Percentiles rank a stretch among this genome's conserved stretches.
These are phyloP conservation scores for Tieghemiomyces parasiticus DNA, from an alignment of 192 early-diverging fungal species.

Conservation along the genomic window DNA sequence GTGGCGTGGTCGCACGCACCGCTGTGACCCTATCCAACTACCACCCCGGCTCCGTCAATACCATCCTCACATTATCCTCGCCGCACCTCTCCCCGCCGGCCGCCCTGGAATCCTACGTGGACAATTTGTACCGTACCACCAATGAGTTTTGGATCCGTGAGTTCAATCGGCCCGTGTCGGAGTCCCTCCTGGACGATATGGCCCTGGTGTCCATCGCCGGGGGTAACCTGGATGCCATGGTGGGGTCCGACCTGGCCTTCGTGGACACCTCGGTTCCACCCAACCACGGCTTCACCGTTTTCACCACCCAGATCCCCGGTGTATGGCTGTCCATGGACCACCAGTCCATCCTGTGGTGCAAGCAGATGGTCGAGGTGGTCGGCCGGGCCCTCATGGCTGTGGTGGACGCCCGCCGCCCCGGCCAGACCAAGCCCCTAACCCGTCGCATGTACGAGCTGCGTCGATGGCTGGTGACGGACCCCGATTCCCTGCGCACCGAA, in stretches of 20 bases:
- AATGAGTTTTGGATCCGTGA: conserved; percentile 51
- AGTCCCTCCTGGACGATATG: conserved; percentile 34
- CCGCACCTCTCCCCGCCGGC: conserved; percentile 75
- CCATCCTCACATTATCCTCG: conserved; percentile 77
- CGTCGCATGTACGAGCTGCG: conserved; percentile 51
- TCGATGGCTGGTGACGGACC: conserved; percentile 32
- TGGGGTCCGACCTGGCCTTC: conserved; percentile 63
- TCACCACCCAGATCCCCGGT: conserved; percentile 57
- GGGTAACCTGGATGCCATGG: conserved; percentile 71
- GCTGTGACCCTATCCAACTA: conserved; percentile 58
- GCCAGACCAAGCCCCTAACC: conserved; percentile 39
- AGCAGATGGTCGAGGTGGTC: conserved; percentile 64
- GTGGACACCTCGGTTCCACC: conserved; percentile 44
- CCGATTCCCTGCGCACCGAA: conserved; percentile 11
- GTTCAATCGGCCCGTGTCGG: conserved; percentile 17
- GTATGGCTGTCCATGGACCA: conserved; percentile 88
- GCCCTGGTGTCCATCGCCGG: conserved; percentile 79
- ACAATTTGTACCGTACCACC: conserved; percentile 44
- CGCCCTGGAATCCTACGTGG: conserved; percentile 40
- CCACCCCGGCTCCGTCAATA: conserved; percentile 47
- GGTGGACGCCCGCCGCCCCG: conserved; percentile 38
- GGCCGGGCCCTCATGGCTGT: conserved; percentile 35
- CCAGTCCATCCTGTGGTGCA: conserved; percentile 80
- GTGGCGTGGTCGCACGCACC: conserved; percentile 81
- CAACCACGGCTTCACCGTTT: conserved; percentile 58